Evolutionary conservation across 1,284 basidiomycete genomes (phyloP), one percentile per base, ranked within the genome.

Genomic region (Pulveroboletus ridleyi): DNA sequence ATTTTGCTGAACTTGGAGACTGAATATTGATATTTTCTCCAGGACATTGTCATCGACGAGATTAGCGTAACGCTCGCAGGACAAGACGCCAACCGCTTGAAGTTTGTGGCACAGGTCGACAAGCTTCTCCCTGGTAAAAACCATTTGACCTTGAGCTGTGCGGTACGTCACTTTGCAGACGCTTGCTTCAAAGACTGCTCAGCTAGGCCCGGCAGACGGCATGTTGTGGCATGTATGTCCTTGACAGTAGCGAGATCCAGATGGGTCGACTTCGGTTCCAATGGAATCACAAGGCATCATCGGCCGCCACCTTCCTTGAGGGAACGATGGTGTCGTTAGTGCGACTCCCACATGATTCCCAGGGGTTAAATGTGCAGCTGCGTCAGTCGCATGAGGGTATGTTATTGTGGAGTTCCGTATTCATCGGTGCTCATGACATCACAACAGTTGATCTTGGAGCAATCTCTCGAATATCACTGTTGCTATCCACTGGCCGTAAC

Each of bases 401-500:
- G 85, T 71, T n/a, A 39, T 22, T 25, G 39, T 35, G 42, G 66
- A 58, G 20, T 64, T 66, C 49, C 54, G 61, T 33, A 41, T 29
- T 58, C 54, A 14, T 52, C 6, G 25, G 41, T 14, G 39, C 67
- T 66, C 57, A 56, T 56, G 55, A 61, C 55, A 63, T 65, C 44
- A 61, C 56, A 29, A 60, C 20, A 94, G 93, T 92, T 65, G 85
- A 89, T 72, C 84, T 95, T 39, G 91, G 91, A 46, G 80, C 81
- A 64, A 78, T 82, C 11, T 79, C 89, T 20, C 80, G 76, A 35
- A 76, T 92, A 14, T 78, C 86, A 61, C 76, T 93, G 39, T 77
- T 79, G 6, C 64, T 95, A 20, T 84, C 81, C 20, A 85, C 88
- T 11, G 91, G 93, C 14, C 83, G 90, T 52, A 94, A 94, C 71